Evolutionary conservation across 1,139 yeast species (phyloP), one percentile per base, ranked within the genome.

Genomic region (Insectozyma bohioensis): DNA sequence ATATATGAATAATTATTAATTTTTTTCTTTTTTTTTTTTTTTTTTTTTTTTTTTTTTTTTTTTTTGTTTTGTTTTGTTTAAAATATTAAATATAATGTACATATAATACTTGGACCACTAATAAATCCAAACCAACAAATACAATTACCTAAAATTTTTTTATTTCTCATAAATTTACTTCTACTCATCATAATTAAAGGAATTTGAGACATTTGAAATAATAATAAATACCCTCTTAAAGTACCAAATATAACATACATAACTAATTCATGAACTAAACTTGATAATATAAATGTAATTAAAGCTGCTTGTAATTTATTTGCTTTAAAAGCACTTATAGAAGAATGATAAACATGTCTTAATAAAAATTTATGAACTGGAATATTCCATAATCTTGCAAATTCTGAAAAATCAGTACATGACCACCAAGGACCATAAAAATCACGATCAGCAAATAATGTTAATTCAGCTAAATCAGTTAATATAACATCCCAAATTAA

Each of bases 371-470:
- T 77, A 56, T 92, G 97, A n/a, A 94, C 97, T 0, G 97, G 97
- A 7, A 78, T 74, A 54, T 92, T 92, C 98, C 99, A 94, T 45
- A 85, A 80, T 45, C 97, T 74, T 7, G 97, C 85, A 61, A 85
- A 92, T 54, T 88, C 92, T 36, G 85, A 88, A 96, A 97, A 92
- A 31, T 88, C 83, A 18, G 85, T 79, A 45, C 95, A 85, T 47
- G 92, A 86, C 98, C 97, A 92, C 98, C 98, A 92, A 26, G 88
- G 86, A 3, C 95, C 95, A 51, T 92, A 92, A 56, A 92, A 92
- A 46, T 84, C 85, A 26, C 98, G 75, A 54, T 92, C 97, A 2
- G 90, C 96, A 58, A 82, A 92, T 34, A 72, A 51, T 12, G 95
- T 82, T 27, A 92, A 63, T 54, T 92, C 98, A 0, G 96, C 97